These are phyloP conservation scores for Dictyostelium purpureum DNA, from an alignment of 78 protist genomes.

Conservation along the genomic window DNA sequence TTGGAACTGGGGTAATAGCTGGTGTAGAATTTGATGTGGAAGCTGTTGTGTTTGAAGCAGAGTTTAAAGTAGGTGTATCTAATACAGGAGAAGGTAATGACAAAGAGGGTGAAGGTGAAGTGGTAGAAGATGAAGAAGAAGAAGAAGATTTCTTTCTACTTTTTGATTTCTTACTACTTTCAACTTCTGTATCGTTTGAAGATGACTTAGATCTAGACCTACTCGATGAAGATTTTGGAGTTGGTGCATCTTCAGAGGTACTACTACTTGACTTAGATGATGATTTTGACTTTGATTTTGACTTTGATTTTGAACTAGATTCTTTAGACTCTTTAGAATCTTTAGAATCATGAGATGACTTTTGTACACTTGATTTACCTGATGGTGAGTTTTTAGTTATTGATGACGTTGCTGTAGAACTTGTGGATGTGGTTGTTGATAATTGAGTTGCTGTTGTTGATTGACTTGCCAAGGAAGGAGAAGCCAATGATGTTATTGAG, in stretches of 20 bases:
- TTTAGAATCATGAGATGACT: no score
- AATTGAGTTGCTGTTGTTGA: neutral
- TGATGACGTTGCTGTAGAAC: no score
- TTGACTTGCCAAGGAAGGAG: neutral
- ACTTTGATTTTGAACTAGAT: no score
- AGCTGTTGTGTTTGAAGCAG: no score
- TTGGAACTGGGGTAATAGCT: neutral
- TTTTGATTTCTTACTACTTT: neutral
- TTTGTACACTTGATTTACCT: neutral
- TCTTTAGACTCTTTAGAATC: no score
- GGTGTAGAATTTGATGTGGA: neutral
- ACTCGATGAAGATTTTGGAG: neutral
- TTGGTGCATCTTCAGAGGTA: neutral
- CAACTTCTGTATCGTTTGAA: no score
- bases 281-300: slow-evolving; percentile 5
- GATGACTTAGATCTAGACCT: no score
- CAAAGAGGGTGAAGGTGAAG: neutral
- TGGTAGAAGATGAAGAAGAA: neutral
- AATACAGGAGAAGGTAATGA: neutral
- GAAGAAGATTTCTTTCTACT: neutral
- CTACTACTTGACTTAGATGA: neutral
- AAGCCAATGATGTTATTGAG: neutral
- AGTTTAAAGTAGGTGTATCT: no score
- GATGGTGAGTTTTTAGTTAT: no score
- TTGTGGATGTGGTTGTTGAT: neutral